Evolutionary conservation across 192 early-diverging fungal genomes (phyloP), one percentile per base, ranked within the genome.

Genomic region (Fimicolochytrium jonesii): DNA sequence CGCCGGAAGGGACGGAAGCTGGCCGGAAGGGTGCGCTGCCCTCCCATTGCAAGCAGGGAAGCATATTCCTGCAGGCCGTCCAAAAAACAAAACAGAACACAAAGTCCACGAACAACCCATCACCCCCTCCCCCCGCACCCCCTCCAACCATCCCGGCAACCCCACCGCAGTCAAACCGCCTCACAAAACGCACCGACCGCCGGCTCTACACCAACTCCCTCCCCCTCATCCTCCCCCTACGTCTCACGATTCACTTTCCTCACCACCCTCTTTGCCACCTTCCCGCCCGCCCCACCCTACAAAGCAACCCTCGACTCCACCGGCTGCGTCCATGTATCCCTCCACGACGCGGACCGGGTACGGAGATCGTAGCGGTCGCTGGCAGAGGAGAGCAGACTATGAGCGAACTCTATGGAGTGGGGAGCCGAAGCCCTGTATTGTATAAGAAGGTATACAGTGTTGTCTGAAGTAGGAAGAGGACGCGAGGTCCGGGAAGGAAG

Each of bases 401-500:
- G n/a, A n/a, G n/a, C n/a, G n/a, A n/a, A n/a, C n/a, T n/a, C n/a
- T n/a, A n/a, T n/a, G n/a, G n/a, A n/a, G n/a, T n/a, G n/a, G n/a
- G n/a, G n/a, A n/a, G n/a, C n/a, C 1, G 35, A 15, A 20, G 35
- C 18, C 33, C 5, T 5, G 11, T 26, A 33, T 25, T 34, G 7
- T 6, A 11, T 25, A 20, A 15, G 37, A 51, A 10, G 7, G 42
- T 25, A 2, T 26, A 18, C 17, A 29, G 17, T 3, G 15, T 39
- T 13, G 26, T 9, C 11, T 41, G 13, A n/a, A 31, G 28, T 23
- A 28, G 13, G 9, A 30, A 13, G 9, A 36, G 58, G 25, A 18
- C 25, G 25, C 15, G 32, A 1, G 64, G 42, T 2, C 41, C 60
- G 5, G 66, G 57, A 5, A 59, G 88, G 30, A 88, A 86, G 85